Evolutionary conservation across 257 asterid genomes (phyloP).

Genomic region (Solanum medicagineum): DNA sequence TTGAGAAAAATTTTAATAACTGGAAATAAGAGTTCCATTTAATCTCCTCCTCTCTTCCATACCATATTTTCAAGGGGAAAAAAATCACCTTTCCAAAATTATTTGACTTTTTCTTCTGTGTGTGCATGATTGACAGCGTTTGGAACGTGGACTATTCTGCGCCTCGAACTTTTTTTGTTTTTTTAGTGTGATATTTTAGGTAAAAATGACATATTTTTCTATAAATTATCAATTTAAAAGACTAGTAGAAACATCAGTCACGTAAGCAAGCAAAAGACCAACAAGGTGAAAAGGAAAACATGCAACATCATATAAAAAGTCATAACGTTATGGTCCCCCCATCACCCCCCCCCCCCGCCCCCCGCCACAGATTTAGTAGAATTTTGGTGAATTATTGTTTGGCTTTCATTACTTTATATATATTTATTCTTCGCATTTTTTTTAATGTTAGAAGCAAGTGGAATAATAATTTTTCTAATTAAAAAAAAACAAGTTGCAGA

Average conservation of each 20-base stretch:
- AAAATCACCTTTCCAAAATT: background rate
- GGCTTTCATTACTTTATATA: background rate
- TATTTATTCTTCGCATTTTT: background rate
- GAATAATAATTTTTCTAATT: background rate
- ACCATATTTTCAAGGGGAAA: too few species aligned
- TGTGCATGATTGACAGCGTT: background rate
- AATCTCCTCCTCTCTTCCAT: background rate
- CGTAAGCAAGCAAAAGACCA: background rate
- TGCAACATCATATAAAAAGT: background rate
- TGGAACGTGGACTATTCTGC: constrained; percentile 2
- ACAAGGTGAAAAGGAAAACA: background rate
- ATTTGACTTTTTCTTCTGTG: background rate
- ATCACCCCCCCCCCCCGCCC: background rate
- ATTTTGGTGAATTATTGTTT: background rate
- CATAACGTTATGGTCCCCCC: background rate
- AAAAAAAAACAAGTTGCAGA: background rate
- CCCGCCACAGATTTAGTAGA: background rate
- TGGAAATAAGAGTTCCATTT: too few species aligned
- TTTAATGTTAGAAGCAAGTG: background rate
- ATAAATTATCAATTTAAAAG: background rate
- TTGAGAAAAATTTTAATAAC: too few species aligned
- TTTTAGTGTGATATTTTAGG: background rate
- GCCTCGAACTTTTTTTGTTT: background rate
- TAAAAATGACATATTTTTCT: background rate
- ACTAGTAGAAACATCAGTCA: background rate